Conservation (phyloP, 2,329 filamentous ascomycete genomes). For the Trematosphaeria pertusa region DNA sequence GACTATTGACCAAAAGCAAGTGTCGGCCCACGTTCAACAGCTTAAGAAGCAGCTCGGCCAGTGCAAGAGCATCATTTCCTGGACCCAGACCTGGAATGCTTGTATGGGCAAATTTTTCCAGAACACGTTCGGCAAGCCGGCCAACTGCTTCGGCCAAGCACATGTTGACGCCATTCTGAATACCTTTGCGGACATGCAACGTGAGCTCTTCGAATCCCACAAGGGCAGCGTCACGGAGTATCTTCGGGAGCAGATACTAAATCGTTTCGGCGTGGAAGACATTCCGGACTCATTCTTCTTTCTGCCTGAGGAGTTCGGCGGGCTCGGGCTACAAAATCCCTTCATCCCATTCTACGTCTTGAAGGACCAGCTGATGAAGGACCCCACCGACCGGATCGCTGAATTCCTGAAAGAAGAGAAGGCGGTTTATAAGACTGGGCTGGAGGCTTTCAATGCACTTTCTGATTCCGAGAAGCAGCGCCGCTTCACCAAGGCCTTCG, state of each 20-base stretch:
- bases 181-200: conserved; percentile 56
- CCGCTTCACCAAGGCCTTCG: conserved; percentile 8
- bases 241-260: conserved; percentile 54
- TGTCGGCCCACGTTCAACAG: conserved; percentile 18
- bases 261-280: conserved; percentile 58
- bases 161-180: conserved; percentile 59
- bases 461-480: conserved; percentile 14
- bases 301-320: conserved; percentile 56
- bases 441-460: conserved; percentile 33
- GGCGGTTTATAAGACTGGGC: conserved; percentile 38
- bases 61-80: conserved; percentile 17
- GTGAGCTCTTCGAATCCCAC: conserved; percentile 48
- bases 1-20: conserved; percentile 19
- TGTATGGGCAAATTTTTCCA: conserved; percentile 58
- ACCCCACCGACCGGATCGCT: conserved; percentile 49
- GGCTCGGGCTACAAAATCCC: conserved; percentile 55
- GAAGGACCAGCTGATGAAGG: conserved; percentile 12
- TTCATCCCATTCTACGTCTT: conserved; percentile 55
- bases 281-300: conserved; percentile 58
- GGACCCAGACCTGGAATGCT: conserved; percentile 54
- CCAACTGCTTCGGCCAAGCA: conserved; percentile 56
- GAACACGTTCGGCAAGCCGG: conserved; percentile 57
- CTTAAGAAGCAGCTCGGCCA: conserved; percentile 18
- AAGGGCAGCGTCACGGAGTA: conserved; percentile 27
- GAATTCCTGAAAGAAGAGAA: conserved; percentile 46